Percentiles rank a stretch among this genome's conserved stretches.
phyloP scores from a whole-genome alignment of 345 rosid species.

The Eucalyptus tenuipes region DNA sequence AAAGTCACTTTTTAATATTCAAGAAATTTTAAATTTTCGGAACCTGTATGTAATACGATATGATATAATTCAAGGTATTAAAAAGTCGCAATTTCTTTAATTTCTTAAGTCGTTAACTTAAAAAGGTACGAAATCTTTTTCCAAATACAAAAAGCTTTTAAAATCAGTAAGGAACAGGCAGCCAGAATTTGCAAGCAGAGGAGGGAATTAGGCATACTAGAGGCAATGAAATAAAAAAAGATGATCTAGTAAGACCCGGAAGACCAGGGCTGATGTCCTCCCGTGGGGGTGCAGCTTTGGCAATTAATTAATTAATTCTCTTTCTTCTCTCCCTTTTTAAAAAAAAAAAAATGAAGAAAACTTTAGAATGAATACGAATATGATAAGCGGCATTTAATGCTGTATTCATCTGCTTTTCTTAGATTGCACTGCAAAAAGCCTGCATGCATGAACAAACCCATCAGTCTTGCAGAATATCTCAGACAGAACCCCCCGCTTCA shows the following conservation, averaged over 20 bases:
- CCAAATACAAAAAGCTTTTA: background rate
- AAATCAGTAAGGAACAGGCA: background rate
- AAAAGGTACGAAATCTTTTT: background rate
- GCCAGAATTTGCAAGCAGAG: background rate
- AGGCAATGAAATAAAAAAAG: background rate
- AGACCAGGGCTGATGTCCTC: conserved; percentile 35
- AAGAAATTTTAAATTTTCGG: background rate
- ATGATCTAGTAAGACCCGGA: conserved; percentile 7
- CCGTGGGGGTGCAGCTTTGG: conserved; percentile 18
- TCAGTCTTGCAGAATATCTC: background rate
- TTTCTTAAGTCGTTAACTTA: background rate
- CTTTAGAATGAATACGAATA: background rate
- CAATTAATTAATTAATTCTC: background rate
- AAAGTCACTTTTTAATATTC: too few species aligned
- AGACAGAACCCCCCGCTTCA: background rate
- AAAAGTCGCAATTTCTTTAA: background rate
- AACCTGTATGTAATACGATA: background rate
- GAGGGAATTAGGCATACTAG: background rate
- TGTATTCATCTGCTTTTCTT: background rate
- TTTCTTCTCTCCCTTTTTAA: background rate
- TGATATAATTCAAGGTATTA: background rate
- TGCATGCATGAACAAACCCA: background rate
- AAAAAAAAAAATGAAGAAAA: too few species aligned
- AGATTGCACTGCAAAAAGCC: background rate
- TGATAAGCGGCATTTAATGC: background rate